These are phyloP conservation scores for Phaseolus lunatus DNA, from an alignment of 306 rosid genomes.

Conservation along the genomic window DNA sequence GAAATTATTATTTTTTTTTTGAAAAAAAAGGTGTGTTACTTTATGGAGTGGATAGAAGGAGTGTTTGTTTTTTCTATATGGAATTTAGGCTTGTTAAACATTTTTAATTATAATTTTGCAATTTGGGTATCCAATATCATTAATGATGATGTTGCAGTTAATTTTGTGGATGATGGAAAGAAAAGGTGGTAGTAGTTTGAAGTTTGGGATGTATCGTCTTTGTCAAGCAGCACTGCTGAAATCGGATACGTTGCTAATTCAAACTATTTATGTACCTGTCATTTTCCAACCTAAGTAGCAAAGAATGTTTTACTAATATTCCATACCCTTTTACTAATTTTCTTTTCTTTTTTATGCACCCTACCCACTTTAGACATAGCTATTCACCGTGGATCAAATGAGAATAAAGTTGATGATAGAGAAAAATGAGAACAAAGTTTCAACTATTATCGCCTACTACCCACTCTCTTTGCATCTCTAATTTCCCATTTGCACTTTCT, in stretches of 20 bases:
- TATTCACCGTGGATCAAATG: background rate
- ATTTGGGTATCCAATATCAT: constrained; percentile 2
- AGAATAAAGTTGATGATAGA: background rate
- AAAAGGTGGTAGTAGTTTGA: constrained; percentile 9
- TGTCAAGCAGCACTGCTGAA: constrained; percentile 33
- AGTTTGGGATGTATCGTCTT: constrained; percentile 6
- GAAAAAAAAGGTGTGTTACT: background rate
- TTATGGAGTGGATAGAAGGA: background rate
- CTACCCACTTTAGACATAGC: background rate
- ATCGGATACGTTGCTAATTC: constrained; percentile 22
- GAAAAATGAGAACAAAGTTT: background rate
- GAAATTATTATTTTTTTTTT: background rate
- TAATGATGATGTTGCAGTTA: background rate
- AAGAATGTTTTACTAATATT: constrained; percentile 36
- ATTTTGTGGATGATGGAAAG: background rate
- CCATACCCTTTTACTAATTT: background rate
- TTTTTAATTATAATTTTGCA: background rate
- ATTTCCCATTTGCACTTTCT: constrained; percentile 3
- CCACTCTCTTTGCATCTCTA: background rate
- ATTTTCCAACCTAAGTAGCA: constrained; percentile 24
- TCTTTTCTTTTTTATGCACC: background rate
- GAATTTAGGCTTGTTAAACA: background rate
- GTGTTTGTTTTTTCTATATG: background rate
- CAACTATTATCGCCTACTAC: background rate
- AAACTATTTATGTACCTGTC: constrained; percentile 17